phyloP scores from a whole-genome alignment of 352 stramenopile genomes.

The Phytophthora sp. region DNA sequence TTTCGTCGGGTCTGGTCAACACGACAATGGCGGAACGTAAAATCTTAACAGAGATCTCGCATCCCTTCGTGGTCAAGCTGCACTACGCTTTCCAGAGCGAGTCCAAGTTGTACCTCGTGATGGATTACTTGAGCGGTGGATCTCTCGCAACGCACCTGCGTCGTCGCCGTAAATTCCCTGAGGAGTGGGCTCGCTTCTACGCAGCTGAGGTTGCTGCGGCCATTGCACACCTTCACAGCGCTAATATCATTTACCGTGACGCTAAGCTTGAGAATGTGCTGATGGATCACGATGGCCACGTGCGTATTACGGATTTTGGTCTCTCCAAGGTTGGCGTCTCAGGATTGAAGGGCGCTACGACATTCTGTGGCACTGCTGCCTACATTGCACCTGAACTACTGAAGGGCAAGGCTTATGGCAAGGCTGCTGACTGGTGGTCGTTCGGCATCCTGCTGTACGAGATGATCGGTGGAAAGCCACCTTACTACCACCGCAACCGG shows the following conservation, averaged over 20 bases:
- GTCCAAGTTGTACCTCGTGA: conserved; percentile 93
- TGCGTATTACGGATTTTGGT: conserved; percentile 95
- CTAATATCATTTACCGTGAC: conserved; percentile 97
- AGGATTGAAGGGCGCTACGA: conserved; percentile 86
- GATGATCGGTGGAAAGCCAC: conserved; percentile 94
- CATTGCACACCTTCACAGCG: conserved; percentile 92
- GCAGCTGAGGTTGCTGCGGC: conserved; percentile 93
- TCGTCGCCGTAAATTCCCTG: conserved; percentile 88
- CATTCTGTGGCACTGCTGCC: conserved; percentile 93
- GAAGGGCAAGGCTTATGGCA: conserved; percentile 89
- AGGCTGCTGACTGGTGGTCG: conserved; percentile 95
- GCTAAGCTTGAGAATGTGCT: conserved; percentile 96
- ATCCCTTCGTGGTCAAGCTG: conserved; percentile 95
- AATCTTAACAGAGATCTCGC: conserved; percentile 92
- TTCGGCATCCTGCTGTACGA: conserved; percentile 96
- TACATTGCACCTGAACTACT: conserved; percentile 94
- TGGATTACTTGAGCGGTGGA: conserved; percentile 93
- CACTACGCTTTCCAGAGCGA: conserved; percentile 96
- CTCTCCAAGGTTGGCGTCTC: conserved; percentile 93
- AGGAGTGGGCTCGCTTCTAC: conserved; percentile 93
- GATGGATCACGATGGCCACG: conserved; percentile 94
- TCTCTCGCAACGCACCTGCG: conserved; percentile 90
- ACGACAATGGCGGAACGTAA: conserved; percentile 94
- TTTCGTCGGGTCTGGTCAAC: conserved; percentile 92
- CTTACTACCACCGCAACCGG: conserved; percentile 91